Evolutionary conservation across 495 filamentous ascomycete species (phyloP).

Genomic region (Parmelia sp.): DNA sequence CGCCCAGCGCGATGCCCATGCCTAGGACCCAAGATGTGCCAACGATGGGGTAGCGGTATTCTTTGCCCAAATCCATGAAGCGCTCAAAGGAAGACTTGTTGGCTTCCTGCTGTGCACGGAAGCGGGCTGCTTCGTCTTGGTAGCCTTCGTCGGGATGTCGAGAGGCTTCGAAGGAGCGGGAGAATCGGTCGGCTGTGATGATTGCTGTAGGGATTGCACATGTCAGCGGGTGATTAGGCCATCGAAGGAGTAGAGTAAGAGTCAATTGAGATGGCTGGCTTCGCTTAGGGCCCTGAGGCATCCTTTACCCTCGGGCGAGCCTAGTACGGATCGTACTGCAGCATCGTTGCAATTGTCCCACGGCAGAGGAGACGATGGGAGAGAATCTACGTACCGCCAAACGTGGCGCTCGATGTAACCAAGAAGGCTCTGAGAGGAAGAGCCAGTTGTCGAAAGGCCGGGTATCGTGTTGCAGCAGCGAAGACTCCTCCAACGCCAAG

Average conservation of each 20-base stretch:
- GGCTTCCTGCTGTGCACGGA: conserved; percentile 41
- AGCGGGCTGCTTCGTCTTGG: conserved; percentile 54
- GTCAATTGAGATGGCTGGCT: background rate
- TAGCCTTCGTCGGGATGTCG: conserved; percentile 62
- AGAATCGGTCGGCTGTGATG: conserved; percentile 74
- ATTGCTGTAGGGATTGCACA: conserved; percentile 43
- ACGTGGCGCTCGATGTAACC: conserved; percentile 73
- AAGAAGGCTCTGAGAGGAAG: conserved; percentile 88
- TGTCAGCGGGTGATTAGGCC: conserved; percentile 4
- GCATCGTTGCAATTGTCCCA: background rate
- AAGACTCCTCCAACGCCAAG: conserved; percentile 59
- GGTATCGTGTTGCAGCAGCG: conserved; percentile 56
- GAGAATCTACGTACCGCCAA: conserved; percentile 48
- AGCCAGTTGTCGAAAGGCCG: conserved; percentile 69
- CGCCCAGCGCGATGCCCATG: conserved; percentile 67
- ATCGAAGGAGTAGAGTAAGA: background rate
- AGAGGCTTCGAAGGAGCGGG: conserved; percentile 62
- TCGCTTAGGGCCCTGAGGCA: background rate
- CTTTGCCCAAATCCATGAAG: conserved; percentile 53
- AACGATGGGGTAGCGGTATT: conserved; percentile 88
- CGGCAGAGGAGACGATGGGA: background rate
- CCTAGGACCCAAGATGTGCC: conserved; percentile 74
- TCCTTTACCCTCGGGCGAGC: background rate
- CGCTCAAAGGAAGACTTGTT: conserved; percentile 51
- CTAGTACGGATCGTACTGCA: background rate